These are phyloP conservation scores for Funneliformis geosporum DNA, from an alignment of 192 early-diverging fungal genomes.

Conservation along the genomic window DNA sequence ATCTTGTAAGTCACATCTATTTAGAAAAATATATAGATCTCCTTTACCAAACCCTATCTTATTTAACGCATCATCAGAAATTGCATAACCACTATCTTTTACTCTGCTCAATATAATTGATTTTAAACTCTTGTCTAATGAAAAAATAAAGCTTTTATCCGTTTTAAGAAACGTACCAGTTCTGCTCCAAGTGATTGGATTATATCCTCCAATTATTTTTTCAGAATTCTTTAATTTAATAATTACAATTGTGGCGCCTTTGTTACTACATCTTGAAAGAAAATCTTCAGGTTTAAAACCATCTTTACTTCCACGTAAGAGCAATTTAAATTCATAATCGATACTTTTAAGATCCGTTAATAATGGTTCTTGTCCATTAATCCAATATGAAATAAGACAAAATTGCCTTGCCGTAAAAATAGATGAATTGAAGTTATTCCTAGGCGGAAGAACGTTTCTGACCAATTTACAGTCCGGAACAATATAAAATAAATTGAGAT, in stretches of 20 bases:
- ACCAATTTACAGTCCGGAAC: background rate
- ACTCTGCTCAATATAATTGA: background rate
- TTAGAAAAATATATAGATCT: background rate
- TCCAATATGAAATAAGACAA: conserved; percentile 21
- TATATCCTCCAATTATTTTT: conserved; percentile 21
- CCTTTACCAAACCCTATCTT: background rate
- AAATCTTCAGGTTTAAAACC: conserved; percentile 2
- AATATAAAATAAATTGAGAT: background rate
- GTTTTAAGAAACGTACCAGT: background rate
- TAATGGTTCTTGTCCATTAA: background rate
- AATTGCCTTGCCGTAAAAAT: conserved; percentile 7
- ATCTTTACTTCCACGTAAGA: conserved; percentile 20
- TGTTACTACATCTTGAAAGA: conserved; percentile 15
- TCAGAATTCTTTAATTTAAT: background rate
- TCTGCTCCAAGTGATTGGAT: background rate
- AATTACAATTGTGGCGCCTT: background rate
- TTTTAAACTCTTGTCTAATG: background rate
- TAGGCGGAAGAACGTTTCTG: background rate
- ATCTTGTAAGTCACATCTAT: background rate
- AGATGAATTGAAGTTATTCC: background rate
- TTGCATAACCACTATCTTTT: background rate
- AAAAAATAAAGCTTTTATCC: background rate
- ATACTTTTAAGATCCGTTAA: too few species aligned
- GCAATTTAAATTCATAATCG: conserved; percentile 17
- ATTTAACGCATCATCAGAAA: background rate